phyloP scores from a whole-genome alignment of 176 grass and related monocot species.

The Lolium rigidum region DNA sequence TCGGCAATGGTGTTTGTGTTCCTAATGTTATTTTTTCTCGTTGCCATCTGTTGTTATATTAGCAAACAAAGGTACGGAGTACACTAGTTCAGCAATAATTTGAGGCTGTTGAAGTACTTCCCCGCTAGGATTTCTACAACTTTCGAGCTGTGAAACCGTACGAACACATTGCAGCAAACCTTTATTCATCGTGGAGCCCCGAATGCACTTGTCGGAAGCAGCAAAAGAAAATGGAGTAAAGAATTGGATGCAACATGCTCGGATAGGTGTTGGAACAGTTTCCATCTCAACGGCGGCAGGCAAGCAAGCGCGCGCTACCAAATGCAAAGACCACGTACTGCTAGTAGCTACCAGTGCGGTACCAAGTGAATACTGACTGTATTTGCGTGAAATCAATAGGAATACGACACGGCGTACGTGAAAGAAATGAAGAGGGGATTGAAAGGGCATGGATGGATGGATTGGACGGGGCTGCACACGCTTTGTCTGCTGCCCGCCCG shows the following conservation, averaged over 20 bases:
- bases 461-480: conserved; percentile 47
- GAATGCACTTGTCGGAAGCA: neutral
- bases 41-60: neutral
- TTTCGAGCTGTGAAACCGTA: conserved; percentile 8
- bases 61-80: neutral
- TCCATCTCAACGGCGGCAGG: conserved; percentile 32
- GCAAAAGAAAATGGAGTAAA: neutral
- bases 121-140: neutral
- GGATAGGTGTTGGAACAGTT: conserved; percentile 29
- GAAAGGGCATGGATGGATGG: neutral
- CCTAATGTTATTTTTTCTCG: neutral
- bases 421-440: too few species aligned
- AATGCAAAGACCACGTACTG: too few species aligned
- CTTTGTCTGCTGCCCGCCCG: conserved; percentile 31
- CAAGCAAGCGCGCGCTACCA: neutral
- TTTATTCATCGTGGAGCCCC: conserved; percentile 22
- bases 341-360: too few species aligned
- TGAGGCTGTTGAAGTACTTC: neutral
- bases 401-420: too few species aligned
- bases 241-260: conserved; percentile 35
- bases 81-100: neutral
- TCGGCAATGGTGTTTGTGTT: neutral
- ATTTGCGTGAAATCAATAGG: too few species aligned
- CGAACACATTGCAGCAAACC: conserved; percentile 17
- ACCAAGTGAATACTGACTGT: too few species aligned